Base-by-base conservation (phyloP, 2,329 filamentous ascomycete species). In the Colletotrichum acutatum region DNA sequence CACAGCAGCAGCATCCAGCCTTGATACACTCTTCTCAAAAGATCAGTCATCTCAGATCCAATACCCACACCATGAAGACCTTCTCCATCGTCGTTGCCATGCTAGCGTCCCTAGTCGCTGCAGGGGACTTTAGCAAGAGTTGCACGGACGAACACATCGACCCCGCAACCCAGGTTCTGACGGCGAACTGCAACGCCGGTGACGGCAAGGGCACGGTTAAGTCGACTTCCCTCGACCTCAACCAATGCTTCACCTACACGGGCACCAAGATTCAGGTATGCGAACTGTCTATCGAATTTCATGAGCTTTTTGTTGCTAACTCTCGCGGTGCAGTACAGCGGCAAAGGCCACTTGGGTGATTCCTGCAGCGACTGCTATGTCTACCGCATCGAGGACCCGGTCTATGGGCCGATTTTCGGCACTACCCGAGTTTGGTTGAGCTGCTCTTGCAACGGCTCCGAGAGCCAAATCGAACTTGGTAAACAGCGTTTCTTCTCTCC, bases 321-420 rank as follows among this genome's bases (percentile, higher is more conserved):
- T 28, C 5, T 5, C 28, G n/a, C 7, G 6, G 12, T 34, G 11
- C n/a, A 74, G 66, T 72, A 46, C 49, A 37, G 22, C 37, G 69
- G 49, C 62, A 64, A 69, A 12, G 75, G 74, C 46, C 64, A 75
- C 32, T 73, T 74, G 22, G 74, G 76, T 16, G 78, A 79, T 19
- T 77, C 75, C 64, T 82, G 80, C 75, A 59, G 63, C 28, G 70
- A 68, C 8, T 72, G 72, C 28, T 60, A 71, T 52, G 68, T 62
- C 5, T 66, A 74, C 53, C 60, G 80, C 24, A 46, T 74, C 14
- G 60, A 46, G 7, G 64, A 74, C 34, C 64, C 69, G 1, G 54
- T 72, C 26, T 70, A 68, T 16, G 66, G 58, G 6, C 61, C 61
- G 46, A 26, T 64, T n/a, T 72, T 68, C 26, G 70, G 70, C 2